phyloP scores from a whole-genome alignment of 2,329 filamentous ascomycete species.

The Alternaria conjuncta region DNA sequence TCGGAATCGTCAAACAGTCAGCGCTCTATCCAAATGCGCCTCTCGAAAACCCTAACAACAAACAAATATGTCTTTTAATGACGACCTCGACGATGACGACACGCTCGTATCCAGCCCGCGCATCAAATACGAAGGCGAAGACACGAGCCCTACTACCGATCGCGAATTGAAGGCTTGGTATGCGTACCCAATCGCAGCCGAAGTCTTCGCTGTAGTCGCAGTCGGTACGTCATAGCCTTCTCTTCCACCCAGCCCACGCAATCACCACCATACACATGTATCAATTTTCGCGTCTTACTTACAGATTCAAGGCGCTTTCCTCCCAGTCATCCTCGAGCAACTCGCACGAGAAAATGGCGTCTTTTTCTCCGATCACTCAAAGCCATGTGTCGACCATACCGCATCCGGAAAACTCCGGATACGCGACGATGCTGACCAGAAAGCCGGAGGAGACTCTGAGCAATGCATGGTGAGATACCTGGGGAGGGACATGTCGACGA shows the following conservation, averaged over 20 bases:
- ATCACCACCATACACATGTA: background rate
- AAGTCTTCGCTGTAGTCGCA: constrained; percentile 91
- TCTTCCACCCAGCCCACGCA: background rate
- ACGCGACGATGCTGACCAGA: constrained; percentile 20
- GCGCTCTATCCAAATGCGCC: background rate
- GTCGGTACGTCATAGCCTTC: constrained; percentile 63
- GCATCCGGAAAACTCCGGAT: constrained; percentile 39
- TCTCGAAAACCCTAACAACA: background rate
- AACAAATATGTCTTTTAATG: constrained; percentile 20
- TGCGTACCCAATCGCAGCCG: constrained; percentile 86
- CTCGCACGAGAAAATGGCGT: constrained; percentile 88
- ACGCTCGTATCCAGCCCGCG: background rate
- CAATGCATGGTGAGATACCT: constrained; percentile 83
- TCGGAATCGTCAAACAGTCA: background rate
- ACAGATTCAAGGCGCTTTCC: constrained; percentile 74
- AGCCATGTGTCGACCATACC: constrained; percentile 72
- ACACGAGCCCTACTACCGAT: constrained; percentile 74
- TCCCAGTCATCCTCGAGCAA: constrained; percentile 90
- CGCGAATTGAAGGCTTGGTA: constrained; percentile 90
- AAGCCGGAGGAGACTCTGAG: constrained; percentile 17
- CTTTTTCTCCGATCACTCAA: constrained; percentile 74
- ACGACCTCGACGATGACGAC: constrained; percentile 7
- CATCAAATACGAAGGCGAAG: constrained; percentile 37
- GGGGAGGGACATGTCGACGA: constrained; percentile 83
- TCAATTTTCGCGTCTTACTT: background rate